Conservation (phyloP, 2,329 filamentous ascomycete genomes). For the Penicillium frequentans region DNA sequence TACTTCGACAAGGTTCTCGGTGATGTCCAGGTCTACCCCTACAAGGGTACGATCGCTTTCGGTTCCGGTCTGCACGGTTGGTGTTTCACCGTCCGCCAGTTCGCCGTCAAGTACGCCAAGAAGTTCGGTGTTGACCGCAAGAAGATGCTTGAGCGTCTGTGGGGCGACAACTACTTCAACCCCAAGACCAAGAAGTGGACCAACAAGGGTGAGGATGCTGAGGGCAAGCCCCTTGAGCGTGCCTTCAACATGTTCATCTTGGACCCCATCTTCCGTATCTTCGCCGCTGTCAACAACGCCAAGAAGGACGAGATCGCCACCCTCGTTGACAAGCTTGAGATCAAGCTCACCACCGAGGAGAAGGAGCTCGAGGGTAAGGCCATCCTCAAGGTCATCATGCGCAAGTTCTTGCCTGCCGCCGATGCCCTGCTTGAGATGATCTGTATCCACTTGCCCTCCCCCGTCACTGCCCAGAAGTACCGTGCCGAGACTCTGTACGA, state of each 20-base stretch:
- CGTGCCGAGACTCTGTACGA: conserved; percentile 98
- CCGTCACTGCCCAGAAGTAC: conserved; percentile 93
- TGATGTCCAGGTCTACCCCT: conserved; percentile 98
- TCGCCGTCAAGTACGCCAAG: conserved; percentile 94
- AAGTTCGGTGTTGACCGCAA: conserved; percentile 99
- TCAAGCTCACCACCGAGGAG: conserved; percentile 87
- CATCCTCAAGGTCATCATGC: conserved; percentile 97
- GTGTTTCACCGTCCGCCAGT: conserved; percentile 99
- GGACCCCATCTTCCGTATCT: conserved; percentile 99
- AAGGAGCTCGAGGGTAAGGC: conserved; percentile 94
- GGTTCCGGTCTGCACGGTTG: conserved; percentile 99
- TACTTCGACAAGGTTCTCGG: conserved; percentile 96
- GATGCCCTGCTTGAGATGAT: conserved; percentile 99
- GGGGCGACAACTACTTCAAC: conserved; percentile 99
- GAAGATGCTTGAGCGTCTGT: conserved; percentile 99
- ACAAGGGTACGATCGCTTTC: conserved; percentile 97
- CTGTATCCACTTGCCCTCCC: conserved; percentile 98
- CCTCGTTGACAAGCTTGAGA: conserved; percentile 88
- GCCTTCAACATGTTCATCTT: conserved; percentile 99
- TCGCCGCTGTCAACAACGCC: conserved; percentile 95
- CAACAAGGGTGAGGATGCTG: conserved; percentile 70
- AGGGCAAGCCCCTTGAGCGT: conserved; percentile 91
- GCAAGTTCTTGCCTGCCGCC: conserved; percentile 96
- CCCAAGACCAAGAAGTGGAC: conserved; percentile 99
- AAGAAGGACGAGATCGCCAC: conserved; percentile 87